Base-by-base conservation (phyloP, 768 basidiomycete species). In the Stropharia rugosoannulata region DNA sequence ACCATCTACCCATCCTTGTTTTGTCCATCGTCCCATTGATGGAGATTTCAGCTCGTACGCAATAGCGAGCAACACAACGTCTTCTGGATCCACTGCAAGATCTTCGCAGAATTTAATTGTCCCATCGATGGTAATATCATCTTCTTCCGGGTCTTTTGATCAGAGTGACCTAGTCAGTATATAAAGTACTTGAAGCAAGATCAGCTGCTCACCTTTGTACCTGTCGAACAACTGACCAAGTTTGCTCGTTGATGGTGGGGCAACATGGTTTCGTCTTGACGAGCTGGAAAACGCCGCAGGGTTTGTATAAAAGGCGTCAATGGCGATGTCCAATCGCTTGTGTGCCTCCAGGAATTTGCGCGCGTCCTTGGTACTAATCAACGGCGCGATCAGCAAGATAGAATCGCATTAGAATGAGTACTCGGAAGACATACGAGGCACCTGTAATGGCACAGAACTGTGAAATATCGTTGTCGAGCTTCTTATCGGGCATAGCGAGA, bases 11-110 rank as follows among this genome's bases (percentile, higher is more conserved):
- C 91, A 95, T 0, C 84, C 86, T 57, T 81, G 73, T 59, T 74
- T 79, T 32, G 75, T 77, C 86, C 92, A 96, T 55, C 80, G 76
- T 1, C 89, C 92, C 49, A 95, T 74, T 56, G 73, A 64, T 0
- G 87, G 88, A 4, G 89, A 89, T 65, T 89, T 86, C 22, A 93
- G 79, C 63, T 93, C 90, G 63, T 79, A 91, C 8, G 93, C 93
- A 39, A 96, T 74, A 5, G 89, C 84, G 41, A 95, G 80, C 49
- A 95, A 74, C 7, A 93, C 90, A 19, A 90, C 86, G 62, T 95
- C 90, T 59, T 92, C 90, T 1, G 87, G 88, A 61, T 90, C 75
- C 13, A 90, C 84, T 1, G 65, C 72, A 1, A 92, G 73, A 62
- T 90, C 90, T 61, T 81, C 73, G 58, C 93, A 92, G 44, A 94